Evolutionary conservation across 352 stramenopile species (phyloP).

Genomic region (Aphanomyces euteiches): DNA sequence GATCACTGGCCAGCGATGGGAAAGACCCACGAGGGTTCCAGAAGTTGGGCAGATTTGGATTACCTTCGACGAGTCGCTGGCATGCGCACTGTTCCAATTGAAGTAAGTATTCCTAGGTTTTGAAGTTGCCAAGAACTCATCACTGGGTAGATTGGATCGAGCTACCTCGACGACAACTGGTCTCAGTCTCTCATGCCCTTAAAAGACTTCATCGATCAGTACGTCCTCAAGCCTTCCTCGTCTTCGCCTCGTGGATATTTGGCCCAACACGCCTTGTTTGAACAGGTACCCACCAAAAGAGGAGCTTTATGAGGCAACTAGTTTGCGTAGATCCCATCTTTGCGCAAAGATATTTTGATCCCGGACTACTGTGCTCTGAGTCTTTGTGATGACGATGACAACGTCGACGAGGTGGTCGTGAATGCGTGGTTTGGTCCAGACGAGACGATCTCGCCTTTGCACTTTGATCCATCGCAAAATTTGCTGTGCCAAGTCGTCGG

Average conservation of each 20-base stretch:
- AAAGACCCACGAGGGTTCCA: conserved; percentile 32
- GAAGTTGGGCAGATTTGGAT: conserved; percentile 54
- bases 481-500: conserved; percentile 84
- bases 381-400: conserved; percentile 44
- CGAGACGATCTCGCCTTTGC: conserved; percentile 77
- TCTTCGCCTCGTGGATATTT: conserved; percentile 55
- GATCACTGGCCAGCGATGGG: conserved; percentile 79
- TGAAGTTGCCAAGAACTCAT: too few relatives aligned
- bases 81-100: conserved; percentile 71
- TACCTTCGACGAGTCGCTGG: conserved; percentile 74
- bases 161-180: conserved; percentile 78
- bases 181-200: conserved; percentile 74
- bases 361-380: conserved; percentile 85
- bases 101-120: conserved; percentile 38
- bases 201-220: conserved; percentile 68
- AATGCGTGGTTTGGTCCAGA: conserved; percentile 86
- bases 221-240: conserved; percentile 38
- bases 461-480: conserved; percentile 89
- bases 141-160: conserved; percentile 56
- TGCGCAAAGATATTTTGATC: conserved; percentile 75
- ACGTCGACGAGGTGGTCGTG: conserved; percentile 60
- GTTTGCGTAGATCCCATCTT: conserved; percentile 60
- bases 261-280: conserved; percentile 87
- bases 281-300: conserved; percentile 50
- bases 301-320: background rate